Evolutionary conservation across 495 filamentous ascomycete genomes (phyloP), one percentile per base, ranked within the genome.

Genomic region (Parachaetomium inaequale): DNA sequence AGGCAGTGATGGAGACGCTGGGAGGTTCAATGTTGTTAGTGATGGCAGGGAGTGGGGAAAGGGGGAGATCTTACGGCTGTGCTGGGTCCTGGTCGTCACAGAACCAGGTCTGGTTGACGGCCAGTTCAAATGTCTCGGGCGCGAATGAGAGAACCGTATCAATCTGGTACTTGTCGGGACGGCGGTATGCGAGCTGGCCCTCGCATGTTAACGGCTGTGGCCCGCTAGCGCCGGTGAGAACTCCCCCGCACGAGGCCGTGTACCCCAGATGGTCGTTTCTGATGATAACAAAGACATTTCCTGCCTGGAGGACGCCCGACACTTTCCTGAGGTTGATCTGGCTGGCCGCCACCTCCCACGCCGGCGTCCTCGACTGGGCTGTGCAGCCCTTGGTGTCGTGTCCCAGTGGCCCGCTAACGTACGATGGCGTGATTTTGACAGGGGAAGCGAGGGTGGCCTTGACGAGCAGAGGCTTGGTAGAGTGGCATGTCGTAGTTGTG

Each of bases 341-440:
- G 7, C 47, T 55, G 7, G 56, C 45, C 4, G 11, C 21, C 21
- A 69, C 53, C 28, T 56, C 58, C 67, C 64, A 69, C 7, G 58
- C 55, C 3, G 67, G 61, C 0, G 40, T 57, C 11, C 31, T n/a
- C 6, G 70, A 66, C 11, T 25, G 26, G 29, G 59, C 55, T 1
- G 61, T 21, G 55, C 70, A 72, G 10, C 70, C 70, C 3, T 58
- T n/a, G 8, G 42, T 55, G 52, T 66, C 63, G 40, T 72, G 70
- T 1, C 67, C 67, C 0, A 45, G 28, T 4, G 67, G 67, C 0
- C 70, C 67, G 14, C 43, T 47, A 26, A 62, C 47, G 40, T 63
- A 66, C 17, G 55, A 36, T 12, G 70, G 70, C 1, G 61, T 70
- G 31, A 64, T 57, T 17, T 51, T 17, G 28, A 70, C 59, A 2